Evolutionary conservation across 1,139 yeast genomes (phyloP).

Genomic region (Lipomyces yarrowii): DNA sequence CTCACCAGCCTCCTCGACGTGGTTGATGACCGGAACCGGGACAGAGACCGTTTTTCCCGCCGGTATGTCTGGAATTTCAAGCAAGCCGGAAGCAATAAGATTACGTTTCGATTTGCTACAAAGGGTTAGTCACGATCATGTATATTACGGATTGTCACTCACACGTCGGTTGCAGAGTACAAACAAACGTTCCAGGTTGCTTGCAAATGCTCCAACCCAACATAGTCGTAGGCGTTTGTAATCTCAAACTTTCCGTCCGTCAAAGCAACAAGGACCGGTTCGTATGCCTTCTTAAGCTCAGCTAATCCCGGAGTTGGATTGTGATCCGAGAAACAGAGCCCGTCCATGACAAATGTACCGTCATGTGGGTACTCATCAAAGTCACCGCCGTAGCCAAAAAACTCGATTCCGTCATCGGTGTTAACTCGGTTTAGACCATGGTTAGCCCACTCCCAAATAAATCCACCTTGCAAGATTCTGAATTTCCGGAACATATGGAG

Average conservation of each 20-base stretch:
- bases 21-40: constrained; percentile 17
- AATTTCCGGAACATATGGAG: constrained; percentile 42
- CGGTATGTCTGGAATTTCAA: constrained; percentile 20
- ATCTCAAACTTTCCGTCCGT: constrained; percentile 16
- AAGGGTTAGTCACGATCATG: neutral
- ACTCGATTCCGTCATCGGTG: constrained; percentile 31
- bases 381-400: constrained; percentile 46
- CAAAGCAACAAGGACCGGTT: constrained; percentile 39
- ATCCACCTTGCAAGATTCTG: constrained; percentile 44
- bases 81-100: constrained; percentile 17
- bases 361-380: constrained; percentile 45
- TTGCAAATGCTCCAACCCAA: constrained; percentile 25
- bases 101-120: neutral
- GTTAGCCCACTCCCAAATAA: constrained; percentile 49
- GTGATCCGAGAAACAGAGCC: constrained; percentile 43
- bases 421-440: constrained; percentile 40
- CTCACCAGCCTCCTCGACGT: constrained; percentile 21
- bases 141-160: constrained; percentile 1
- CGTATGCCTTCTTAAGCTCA: constrained; percentile 42
- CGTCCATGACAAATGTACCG: constrained; percentile 47
- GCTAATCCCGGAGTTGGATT: constrained; percentile 44
- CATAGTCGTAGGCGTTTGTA: constrained; percentile 32
- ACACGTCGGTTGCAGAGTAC: constrained; percentile 5
- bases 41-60: constrained; percentile 17
- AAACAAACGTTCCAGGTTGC: constrained; percentile 12